Percentiles rank a stretch among this genome's conserved stretches.
Conservation (phyloP, 345 rosid species). For the Viola odorata region DNA sequence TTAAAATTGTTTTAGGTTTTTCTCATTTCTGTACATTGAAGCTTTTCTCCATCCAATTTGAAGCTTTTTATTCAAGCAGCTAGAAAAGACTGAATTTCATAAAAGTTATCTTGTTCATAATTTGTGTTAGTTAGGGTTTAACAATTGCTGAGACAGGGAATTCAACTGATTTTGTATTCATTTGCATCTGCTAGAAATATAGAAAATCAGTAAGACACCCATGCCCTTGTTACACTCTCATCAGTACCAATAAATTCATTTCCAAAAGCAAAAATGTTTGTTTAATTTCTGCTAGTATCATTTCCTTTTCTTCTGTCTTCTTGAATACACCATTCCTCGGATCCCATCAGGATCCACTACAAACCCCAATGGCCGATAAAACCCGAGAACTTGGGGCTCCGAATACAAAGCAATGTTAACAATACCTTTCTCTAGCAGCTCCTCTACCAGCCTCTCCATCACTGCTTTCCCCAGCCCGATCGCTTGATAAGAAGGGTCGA, state of each 20-base stretch:
- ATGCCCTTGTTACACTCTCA: not conserved
- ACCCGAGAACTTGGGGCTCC: slow-evolving; percentile 89
- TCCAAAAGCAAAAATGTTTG: not conserved
- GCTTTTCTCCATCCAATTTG: too few relatives aligned
- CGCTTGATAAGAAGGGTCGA: slow-evolving; percentile 81
- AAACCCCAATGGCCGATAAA: slow-evolving; percentile 81
- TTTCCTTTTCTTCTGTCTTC: slow-evolving; percentile 44
- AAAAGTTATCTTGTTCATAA: too few relatives aligned
- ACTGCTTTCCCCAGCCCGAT: slow-evolving; percentile 81
- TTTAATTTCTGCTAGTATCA: not conserved
- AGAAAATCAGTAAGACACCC: too few relatives aligned
- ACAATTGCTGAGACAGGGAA: too few relatives aligned
- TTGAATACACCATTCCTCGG: slow-evolving; percentile 79
- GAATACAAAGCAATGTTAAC: slow-evolving; percentile 70
- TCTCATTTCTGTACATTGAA: too few relatives aligned
- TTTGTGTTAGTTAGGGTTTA: too few relatives aligned
- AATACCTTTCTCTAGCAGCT: slow-evolving; percentile 55
- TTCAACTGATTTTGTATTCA: too few relatives aligned
- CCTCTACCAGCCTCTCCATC: slow-evolving; percentile 68
- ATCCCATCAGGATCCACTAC: slow-evolving; percentile 94
- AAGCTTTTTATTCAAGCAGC: too few relatives aligned
- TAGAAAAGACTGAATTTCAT: too few relatives aligned
- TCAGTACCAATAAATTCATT: not conserved
- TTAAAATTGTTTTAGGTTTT: too few relatives aligned
- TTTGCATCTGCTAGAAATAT: too few relatives aligned